Percentiles rank a stretch among this genome's conserved stretches.
Evolutionary conservation across 495 filamentous ascomycete species (phyloP).

Genomic region (Penicillium daleae): DNA sequence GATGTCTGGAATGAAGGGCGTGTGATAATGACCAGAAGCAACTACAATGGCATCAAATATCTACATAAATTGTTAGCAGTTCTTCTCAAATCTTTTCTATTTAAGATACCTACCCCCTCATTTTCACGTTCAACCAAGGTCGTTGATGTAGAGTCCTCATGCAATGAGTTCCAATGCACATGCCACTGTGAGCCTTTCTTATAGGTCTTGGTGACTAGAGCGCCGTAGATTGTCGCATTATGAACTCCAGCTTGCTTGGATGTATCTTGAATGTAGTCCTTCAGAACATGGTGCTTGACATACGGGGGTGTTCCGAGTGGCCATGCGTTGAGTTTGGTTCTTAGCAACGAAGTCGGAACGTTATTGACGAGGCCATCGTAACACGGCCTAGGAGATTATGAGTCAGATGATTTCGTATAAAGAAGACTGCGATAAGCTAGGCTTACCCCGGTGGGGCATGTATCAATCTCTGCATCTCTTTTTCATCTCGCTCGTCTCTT

Average conservation of each 20-base stretch:
- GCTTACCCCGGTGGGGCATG: constrained; percentile 58
- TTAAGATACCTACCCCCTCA: constrained; percentile 19
- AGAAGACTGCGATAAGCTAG: neutral
- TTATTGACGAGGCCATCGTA: constrained; percentile 69
- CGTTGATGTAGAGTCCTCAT: constrained; percentile 37
- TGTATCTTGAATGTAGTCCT: constrained; percentile 62
- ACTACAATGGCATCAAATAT: constrained; percentile 61
- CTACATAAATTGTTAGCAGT: constrained; percentile 23
- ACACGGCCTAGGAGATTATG: constrained; percentile 43
- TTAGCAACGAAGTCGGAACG: constrained; percentile 63
- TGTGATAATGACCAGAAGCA: constrained; percentile 62
- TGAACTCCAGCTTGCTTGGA: constrained; percentile 53
- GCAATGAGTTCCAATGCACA: constrained; percentile 42
- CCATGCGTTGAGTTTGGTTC: constrained; percentile 62
- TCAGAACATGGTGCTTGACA: constrained; percentile 58
- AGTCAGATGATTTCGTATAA: neutral
- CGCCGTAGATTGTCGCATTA: constrained; percentile 55
- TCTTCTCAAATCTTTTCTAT: no score
- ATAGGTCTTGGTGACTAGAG: constrained; percentile 56
- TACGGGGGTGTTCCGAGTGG: constrained; percentile 59
- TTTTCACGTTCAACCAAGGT: constrained; percentile 29
- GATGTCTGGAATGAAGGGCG: constrained; percentile 59
- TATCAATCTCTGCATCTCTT: constrained; percentile 32
- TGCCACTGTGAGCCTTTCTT: constrained; percentile 56
- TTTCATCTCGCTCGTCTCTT: constrained; percentile 27